Conservation (phyloP, 2,329 filamentous ascomycete genomes). For the Stagonosporopsis chrysanthemi region DNA sequence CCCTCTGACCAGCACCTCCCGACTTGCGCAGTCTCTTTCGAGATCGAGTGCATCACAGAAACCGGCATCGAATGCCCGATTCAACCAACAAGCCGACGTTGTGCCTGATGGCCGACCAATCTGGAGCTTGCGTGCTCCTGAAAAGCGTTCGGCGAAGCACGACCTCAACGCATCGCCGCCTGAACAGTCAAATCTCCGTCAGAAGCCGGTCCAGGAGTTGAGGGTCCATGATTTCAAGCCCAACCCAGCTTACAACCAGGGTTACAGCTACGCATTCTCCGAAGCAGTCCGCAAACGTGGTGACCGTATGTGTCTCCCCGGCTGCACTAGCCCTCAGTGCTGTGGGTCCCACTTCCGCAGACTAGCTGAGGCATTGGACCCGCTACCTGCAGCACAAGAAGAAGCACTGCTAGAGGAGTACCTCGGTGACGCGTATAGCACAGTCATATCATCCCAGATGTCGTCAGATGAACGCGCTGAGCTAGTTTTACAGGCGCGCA, state of each 20-base stretch:
- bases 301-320: conserved; percentile 73
- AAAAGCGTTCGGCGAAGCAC: conserved; percentile 19
- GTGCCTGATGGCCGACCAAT: conserved; percentile 29
- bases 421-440: conserved; percentile 55
- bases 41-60: conserved; percentile 3
- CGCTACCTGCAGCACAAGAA: conserved; percentile 45
- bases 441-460: conserved; percentile 56
- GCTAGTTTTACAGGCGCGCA: conserved; percentile 77
- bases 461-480: conserved; percentile 67
- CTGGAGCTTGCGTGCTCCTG: conserved; percentile 32
- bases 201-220: conserved; percentile 65
- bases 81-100: conserved; percentile 16
- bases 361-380: conserved; percentile 60
- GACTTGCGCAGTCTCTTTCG: conserved; percentile 14
- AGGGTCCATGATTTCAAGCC: conserved; percentile 79
- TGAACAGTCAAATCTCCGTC: conserved; percentile 52
- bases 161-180: conserved; percentile 12
- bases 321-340: conserved; percentile 78
- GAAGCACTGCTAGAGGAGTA: conserved; percentile 61
- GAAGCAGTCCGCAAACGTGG: conserved; percentile 76
- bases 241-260: conserved; percentile 76
- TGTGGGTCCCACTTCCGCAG: conserved; percentile 75
- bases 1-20: conserved; percentile 18
- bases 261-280: conserved; percentile 74
- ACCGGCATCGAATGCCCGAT: conserved; percentile 5